Percentiles rank a stretch among this genome's conserved stretches.
Conservation (phyloP, 352 stramenopile species). For the Halophytophthora batemanensis region DNA sequence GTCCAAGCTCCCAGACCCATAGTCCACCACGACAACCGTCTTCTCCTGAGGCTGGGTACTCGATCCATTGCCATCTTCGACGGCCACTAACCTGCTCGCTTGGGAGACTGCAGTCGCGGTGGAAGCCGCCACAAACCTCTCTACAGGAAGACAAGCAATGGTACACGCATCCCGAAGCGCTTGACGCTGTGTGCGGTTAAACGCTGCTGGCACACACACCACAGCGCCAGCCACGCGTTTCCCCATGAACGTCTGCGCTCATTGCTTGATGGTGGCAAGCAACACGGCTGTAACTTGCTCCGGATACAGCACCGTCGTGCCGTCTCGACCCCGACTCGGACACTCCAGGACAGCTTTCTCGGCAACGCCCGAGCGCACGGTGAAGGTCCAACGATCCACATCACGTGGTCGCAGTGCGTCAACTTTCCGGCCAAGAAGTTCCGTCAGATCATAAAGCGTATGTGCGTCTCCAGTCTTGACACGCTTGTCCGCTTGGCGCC, state of each 20-base stretch:
- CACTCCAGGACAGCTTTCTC: conserved; percentile 38
- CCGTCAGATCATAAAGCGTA: conserved; percentile 30
- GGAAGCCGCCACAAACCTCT: conserved; percentile 30
- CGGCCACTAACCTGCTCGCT: not conserved
- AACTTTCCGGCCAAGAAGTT: conserved; percentile 27
- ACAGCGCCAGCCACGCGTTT: conserved; percentile 16
- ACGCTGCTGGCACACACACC: conserved; percentile 32
- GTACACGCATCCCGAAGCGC: conserved; percentile 33
- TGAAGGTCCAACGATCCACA: conserved; percentile 33
- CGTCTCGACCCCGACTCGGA: not conserved
- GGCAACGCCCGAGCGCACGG: conserved; percentile 15
- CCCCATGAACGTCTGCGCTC: conserved; percentile 20
- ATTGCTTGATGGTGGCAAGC: conserved; percentile 33
- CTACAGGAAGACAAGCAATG: conserved; percentile 30
- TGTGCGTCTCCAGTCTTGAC: conserved; percentile 25
- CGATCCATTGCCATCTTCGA: conserved; percentile 2
- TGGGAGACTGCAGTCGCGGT: conserved; percentile 32
- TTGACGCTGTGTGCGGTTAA: conserved; percentile 44
- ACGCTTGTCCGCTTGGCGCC: conserved; percentile 10
- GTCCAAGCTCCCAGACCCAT: conserved; percentile 29
- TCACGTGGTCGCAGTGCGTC: conserved; percentile 9
- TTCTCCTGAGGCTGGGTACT: conserved; percentile 15
- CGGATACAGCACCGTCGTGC: conserved; percentile 21
- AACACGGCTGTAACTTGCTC: conserved; percentile 48
- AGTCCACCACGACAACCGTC: conserved; percentile 31